Conservation (phyloP, 352 stramenopile species). For the Phytophthora quininea region DNA sequence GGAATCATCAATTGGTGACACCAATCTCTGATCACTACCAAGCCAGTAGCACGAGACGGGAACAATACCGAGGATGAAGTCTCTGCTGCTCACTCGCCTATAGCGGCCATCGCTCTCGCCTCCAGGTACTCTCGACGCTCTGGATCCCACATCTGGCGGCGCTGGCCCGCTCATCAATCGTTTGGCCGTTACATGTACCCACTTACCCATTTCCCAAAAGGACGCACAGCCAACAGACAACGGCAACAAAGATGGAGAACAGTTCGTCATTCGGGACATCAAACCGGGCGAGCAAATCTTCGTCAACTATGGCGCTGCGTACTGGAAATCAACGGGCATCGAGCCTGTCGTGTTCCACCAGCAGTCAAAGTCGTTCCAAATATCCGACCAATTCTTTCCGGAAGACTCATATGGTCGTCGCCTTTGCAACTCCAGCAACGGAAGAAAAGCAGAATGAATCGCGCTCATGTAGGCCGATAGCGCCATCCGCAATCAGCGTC, state of each 20-base stretch:
- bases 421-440: no score
- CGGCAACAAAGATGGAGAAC: conserved; percentile 20
- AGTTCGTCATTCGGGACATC: conserved; percentile 63
- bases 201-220: conserved; percentile 24
- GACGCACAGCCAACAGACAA: conserved; percentile 2
- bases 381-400: no score
- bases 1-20: no score
- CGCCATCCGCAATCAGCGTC: no score
- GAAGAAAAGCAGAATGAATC: no score
- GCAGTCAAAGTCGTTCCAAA: no score
- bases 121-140: conserved; percentile 56
- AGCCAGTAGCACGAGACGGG: conserved; percentile 12
- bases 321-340: conserved; percentile 70
- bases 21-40: no score
- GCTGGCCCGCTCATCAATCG: conserved; percentile 78
- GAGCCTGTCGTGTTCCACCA: conserved; percentile 49
- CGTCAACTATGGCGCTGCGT: conserved; percentile 72
- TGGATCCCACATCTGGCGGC: conserved; percentile 63
- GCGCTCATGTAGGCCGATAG: no score
- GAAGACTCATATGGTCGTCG: no score
- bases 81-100: conserved; percentile 22
- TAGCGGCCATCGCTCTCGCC: conserved; percentile 25
- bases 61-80: conserved; percentile 25
- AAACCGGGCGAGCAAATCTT: conserved; percentile 68
- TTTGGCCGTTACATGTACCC: no score